Evolutionary conservation across 2,329 filamentous ascomycete genomes (phyloP), one percentile per base, ranked within the genome.

Genomic region (Exophiala spinifera): DNA sequence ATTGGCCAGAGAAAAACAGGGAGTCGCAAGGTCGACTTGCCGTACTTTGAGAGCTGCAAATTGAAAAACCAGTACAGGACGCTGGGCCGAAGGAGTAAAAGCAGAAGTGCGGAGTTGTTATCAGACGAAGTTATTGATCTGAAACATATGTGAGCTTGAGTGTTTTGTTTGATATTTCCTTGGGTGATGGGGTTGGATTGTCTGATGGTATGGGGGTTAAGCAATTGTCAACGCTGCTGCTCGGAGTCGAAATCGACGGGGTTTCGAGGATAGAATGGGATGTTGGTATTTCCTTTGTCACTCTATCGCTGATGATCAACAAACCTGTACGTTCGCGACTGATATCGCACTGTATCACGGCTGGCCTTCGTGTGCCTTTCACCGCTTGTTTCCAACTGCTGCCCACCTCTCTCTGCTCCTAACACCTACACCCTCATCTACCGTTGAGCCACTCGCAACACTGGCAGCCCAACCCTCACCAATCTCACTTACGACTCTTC

Each of bases 401-500:
- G 61, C 62, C 62, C 62, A 64, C 44, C 62, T 48, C 42, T 64
- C 62, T 53, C 62, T 45, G 25, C 52, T 57, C 50, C 56, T 63
- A 40, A 63, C 55, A 11, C 61, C 61, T 7, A 63, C 51, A 7
- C 57, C 56, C 37, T 63, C 61, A 31, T 63, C 61, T 14, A 61
- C 56, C 14, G 53, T 46, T 19, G 57, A 60, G n/a, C 58, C 58
- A 37, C 46, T 54, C 8, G 50, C 53, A 17, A 33, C 47, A 20
- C 53, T 53, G 21, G 56, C 53, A n/a, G 73, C 74, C 71, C 77
- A 73, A 59, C 78, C 70, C 60, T 75, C 72, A 55, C 75, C 61
- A 1, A 95, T 80, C 73, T 95, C 90, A 1, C 88, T 90, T 3
- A 95, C 80, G 45, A 95, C 86, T 52, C 87, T 78, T 0, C 86